phyloP scores from a whole-genome alignment of 2,329 filamentous ascomycete genomes.

The Cadophora luteo-olivacea region DNA sequence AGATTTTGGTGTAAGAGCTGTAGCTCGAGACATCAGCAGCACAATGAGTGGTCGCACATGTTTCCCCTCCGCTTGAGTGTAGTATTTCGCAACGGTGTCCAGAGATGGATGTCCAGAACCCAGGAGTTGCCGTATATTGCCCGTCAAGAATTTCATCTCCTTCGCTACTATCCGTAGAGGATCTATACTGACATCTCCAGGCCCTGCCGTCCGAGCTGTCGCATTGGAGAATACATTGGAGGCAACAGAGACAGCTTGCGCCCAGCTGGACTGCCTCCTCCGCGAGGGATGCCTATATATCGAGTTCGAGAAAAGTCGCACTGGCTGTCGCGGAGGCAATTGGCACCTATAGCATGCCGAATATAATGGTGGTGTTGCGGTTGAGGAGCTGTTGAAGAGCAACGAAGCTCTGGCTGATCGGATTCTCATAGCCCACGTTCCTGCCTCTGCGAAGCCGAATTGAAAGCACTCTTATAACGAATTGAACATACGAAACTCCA shows the following conservation, averaged over 20 bases:
- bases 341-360: slow-evolving; percentile 51
- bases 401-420: slow-evolving; percentile 56
- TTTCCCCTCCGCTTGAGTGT: slow-evolving; percentile 95
- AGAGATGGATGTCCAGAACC: slow-evolving; percentile 94
- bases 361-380: slow-evolving; percentile 46
- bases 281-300: slow-evolving; percentile 48
- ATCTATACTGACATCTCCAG: slow-evolving; percentile 77
- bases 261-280: slow-evolving; percentile 70
- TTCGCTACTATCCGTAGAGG: slow-evolving; percentile 90
- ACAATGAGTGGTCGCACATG: slow-evolving; percentile 95
- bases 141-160: slow-evolving; percentile 94
- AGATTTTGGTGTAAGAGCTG: slow-evolving; percentile 75
- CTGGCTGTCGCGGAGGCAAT: slow-evolving; percentile 34
- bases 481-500: slow-evolving; percentile 11
- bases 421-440: slow-evolving; percentile 56
- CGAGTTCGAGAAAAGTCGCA: slow-evolving; percentile 26
- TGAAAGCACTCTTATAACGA: not conserved
- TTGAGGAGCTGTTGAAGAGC: slow-evolving; percentile 49
- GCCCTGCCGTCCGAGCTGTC: slow-evolving; percentile 61
- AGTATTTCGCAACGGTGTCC: slow-evolving; percentile 97
- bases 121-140: slow-evolving; percentile 90
- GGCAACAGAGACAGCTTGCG: slow-evolving; percentile 73
- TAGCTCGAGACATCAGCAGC: slow-evolving; percentile 94
- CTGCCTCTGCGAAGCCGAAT: slow-evolving; percentile 23
- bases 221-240: slow-evolving; percentile 75